A percentile compares a stretch with the other conserved stretches of the same genome.
Conservation (phyloP, 2,329 filamentous ascomycete genomes). For the Lomentospora prolificans region DNA sequence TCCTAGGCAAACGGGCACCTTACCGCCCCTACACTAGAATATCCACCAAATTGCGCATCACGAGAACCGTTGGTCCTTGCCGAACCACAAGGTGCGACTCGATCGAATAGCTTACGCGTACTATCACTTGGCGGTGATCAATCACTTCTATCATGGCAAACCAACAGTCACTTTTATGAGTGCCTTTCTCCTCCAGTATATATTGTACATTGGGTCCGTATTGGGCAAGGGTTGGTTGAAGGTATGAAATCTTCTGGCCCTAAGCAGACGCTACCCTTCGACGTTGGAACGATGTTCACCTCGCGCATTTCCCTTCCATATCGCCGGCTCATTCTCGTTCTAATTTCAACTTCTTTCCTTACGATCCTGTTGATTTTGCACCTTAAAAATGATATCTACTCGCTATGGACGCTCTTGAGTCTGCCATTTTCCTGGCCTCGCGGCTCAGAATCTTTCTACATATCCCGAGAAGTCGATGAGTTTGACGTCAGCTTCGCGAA, state of each 20-base stretch:
- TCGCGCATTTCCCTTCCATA: not conserved
- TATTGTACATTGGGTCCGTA: not conserved
- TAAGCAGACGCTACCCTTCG: not conserved
- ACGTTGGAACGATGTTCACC: not conserved
- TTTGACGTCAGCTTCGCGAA: slow-evolving; percentile 25
- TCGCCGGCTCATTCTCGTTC: not conserved
- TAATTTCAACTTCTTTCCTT: not conserved
- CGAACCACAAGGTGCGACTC: not conserved
- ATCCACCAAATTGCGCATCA: not conserved
- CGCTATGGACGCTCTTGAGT: not conserved
- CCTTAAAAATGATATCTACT: not conserved
- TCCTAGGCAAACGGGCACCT: too few species aligned
- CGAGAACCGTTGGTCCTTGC: not conserved
- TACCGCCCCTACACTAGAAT: not conserved
- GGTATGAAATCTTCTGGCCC: not conserved
- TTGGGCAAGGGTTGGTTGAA: not conserved
- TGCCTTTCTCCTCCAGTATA: not conserved
- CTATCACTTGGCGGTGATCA: not conserved
- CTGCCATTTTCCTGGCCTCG: slow-evolving; percentile 14
- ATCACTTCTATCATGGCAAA: not conserved
- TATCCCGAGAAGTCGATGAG: slow-evolving; percentile 17
- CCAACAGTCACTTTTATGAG: not conserved
- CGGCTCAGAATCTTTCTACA: slow-evolving; percentile 17
- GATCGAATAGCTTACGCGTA: not conserved
- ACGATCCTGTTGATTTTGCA: not conserved